Evolutionary conservation across 305 asterid genomes (phyloP).

Genomic region (Fraxinus floribunda): DNA sequence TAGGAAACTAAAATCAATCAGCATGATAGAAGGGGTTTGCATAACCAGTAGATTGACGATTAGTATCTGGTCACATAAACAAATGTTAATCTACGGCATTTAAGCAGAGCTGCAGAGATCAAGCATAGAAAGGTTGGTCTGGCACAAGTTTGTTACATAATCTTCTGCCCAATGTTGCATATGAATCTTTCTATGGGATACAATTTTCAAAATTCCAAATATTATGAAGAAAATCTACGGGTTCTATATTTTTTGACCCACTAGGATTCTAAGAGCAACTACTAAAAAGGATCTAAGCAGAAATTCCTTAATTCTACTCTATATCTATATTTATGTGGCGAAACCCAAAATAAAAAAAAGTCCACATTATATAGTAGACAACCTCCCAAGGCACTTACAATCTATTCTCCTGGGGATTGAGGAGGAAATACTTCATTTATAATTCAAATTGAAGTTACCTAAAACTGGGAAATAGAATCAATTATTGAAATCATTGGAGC

Average conservation of each 20-base stretch:
- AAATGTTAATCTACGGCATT: not conserved
- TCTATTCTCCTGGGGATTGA: not conserved
- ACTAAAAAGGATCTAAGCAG: not conserved
- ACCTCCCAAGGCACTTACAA: constrained; percentile 12
- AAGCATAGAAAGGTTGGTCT: not conserved
- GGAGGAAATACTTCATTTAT: constrained; percentile 7
- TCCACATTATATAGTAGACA: not conserved
- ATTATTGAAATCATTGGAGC: constrained; percentile 16
- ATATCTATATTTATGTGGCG: constrained; percentile 5
- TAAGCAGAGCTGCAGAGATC: not conserved
- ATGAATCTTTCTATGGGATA: not conserved
- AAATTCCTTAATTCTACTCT: constrained; percentile 1
- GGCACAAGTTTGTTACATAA: not conserved
- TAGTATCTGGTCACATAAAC: not conserved
- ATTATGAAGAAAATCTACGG: constrained; percentile 3
- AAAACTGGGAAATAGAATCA: constrained; percentile 13
- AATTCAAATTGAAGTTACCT: not conserved
- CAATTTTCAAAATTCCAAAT: not conserved
- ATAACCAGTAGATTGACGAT: not conserved
- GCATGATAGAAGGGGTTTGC: not conserved
- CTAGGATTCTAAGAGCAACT: not conserved
- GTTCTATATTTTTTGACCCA: constrained; percentile 1
- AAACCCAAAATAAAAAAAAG: not conserved
- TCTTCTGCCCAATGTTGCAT: not conserved
- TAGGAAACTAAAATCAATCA: not conserved